Evolutionary conservation across 2,329 filamentous ascomycete genomes (phyloP), one percentile per base, ranked within the genome.

Genomic region (Fusarium palustre): DNA sequence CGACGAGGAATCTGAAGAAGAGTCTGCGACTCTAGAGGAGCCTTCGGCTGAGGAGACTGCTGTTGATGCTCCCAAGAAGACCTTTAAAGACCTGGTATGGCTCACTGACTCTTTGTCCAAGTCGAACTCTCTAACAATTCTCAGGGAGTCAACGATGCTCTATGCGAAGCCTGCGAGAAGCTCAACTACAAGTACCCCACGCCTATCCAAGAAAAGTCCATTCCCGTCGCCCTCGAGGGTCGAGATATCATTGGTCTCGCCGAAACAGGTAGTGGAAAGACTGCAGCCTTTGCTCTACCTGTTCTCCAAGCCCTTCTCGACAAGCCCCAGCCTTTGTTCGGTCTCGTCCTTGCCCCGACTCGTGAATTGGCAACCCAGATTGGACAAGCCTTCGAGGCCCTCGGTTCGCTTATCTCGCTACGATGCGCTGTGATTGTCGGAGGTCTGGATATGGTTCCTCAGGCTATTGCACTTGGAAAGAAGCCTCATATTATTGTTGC

Each of bases 261-360:
- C 33, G 95, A 99, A 81, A 99, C 96, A 0, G 96, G 96, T 72
- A 94, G 90, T 76, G 96, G 96, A 81, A 99, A 98, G 83, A 98
- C 96, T 0, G 95, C 94, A 9, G 94, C 96, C 0, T 99, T 98
- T 78, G 94, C 93, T 1, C 84, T 99, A 4, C 96, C 96, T 1
- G 97, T 99, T 39, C 86, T 99, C 4, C 94, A 97, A 78, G 90
- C 92, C 4, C 87, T 99, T 2, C 91, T 98, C 81, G 92, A 96
- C 58, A 93, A 94, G 74, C 94, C 94, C 0, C 92, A 94, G 72
- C 85, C 93, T 4, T 84, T 97, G 47, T 97, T 96, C 76, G 92
- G 91, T n/a, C 89, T 98, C 48, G 89, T 98, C 24, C 86, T 99
- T 22, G 94, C 96, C 1, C 96, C 96, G 0, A 99, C 96, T 7